These are phyloP conservation scores for Plasmodium gallinaceum DNA, from an alignment of 169 alveolate genomes.

Conservation along the genomic window DNA sequence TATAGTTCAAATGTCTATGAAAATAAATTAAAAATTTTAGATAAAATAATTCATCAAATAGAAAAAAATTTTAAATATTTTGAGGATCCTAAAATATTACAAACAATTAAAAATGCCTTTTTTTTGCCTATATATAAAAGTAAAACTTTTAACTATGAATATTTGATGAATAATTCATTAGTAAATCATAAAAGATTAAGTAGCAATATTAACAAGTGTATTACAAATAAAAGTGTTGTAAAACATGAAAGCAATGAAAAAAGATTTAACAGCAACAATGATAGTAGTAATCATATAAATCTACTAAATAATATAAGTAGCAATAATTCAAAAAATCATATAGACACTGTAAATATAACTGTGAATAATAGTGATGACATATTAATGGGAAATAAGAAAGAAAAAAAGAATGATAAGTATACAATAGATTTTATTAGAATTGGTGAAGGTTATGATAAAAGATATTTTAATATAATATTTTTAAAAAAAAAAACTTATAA, in stretches of 20 bases:
- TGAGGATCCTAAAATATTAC: constrained; percentile 32
- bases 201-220: background rate
- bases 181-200: background rate
- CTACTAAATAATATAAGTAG: background rate
- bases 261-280: background rate
- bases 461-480: constrained; percentile 57
- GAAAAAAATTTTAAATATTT: constrained; percentile 56
- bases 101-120: constrained; percentile 32
- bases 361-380: background rate
- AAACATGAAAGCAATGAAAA: background rate
- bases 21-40: constrained; percentile 39
- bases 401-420: background rate
- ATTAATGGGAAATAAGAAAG: background rate
- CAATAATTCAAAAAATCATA: background rate
- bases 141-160: background rate
- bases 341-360: background rate
- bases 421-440: constrained; percentile 38
- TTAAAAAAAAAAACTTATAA: constrained; percentile 30
- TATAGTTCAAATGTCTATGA: constrained; percentile 19
- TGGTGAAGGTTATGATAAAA: constrained; percentile 54
- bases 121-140: constrained; percentile 46
- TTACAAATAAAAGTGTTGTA: background rate
- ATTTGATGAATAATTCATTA: background rate
- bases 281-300: background rate
- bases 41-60: constrained; percentile 38